phyloP scores from a whole-genome alignment of 1,284 basidiomycete genomes.

The Apiotrichum gamsii region DNA sequence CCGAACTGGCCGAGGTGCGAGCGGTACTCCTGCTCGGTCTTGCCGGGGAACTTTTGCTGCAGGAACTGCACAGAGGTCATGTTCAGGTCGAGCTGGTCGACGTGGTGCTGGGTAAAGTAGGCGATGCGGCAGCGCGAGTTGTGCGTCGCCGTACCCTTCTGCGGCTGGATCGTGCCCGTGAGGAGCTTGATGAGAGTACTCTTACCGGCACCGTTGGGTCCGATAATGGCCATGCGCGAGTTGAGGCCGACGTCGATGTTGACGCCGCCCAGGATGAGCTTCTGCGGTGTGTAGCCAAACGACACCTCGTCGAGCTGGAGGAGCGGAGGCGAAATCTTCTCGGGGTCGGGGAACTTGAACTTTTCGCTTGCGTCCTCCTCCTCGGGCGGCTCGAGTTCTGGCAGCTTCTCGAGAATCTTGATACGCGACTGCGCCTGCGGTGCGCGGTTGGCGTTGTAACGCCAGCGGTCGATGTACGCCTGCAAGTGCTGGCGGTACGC shows the following conservation, averaged over 20 bases:
- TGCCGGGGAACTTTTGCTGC: conserved; percentile 84
- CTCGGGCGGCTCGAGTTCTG: conserved; percentile 87
- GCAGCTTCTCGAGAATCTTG: conserved; percentile 96
- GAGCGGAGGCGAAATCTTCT: conserved; percentile 95
- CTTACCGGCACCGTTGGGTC: conserved; percentile 56
- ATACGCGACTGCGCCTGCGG: conserved; percentile 94
- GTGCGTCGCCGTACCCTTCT: conserved; percentile 74
- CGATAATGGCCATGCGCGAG: conserved; percentile 84
- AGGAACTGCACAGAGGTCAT: conserved; percentile 90
- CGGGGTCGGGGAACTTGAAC: conserved; percentile 89
- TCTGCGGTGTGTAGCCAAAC: conserved; percentile 83
- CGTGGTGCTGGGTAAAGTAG: conserved; percentile 97
- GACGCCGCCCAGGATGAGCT: conserved; percentile 69
- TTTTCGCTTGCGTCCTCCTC: conserved; percentile 77
- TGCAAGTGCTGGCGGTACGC: conserved; percentile 87
- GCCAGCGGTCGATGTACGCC: conserved; percentile 94
- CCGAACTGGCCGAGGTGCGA: conserved; percentile 95
- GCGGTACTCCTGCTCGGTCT: conserved; percentile 94
- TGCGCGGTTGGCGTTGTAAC: conserved; percentile 88
- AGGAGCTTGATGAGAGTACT: conserved; percentile 73
- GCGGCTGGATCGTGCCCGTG: conserved; percentile 79
- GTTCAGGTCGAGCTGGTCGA: conserved; percentile 79
- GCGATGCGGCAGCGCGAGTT: conserved; percentile 86
- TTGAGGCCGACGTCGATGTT: conserved; percentile 89
- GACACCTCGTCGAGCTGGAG: conserved; percentile 86